phyloP scores from a whole-genome alignment of 177 flowering plant genomes.

The Tripterygium wilfordii region DNA sequence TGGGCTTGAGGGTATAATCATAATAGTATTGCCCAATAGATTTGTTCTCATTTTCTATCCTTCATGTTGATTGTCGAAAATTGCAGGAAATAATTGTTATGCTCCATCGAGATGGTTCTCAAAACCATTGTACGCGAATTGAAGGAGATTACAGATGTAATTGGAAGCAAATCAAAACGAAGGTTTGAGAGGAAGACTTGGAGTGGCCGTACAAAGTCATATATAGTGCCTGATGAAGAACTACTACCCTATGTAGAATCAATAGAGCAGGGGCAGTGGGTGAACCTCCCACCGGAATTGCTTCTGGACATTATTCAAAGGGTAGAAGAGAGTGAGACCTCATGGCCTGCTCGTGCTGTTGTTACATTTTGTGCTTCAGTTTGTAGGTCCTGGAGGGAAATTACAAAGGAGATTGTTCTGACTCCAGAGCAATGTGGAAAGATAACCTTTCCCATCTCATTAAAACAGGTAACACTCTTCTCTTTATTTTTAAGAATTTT shows the following conservation, averaged over 20 bases:
- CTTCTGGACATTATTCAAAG: slow-evolving; percentile 39
- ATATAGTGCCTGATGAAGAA: slow-evolving; percentile 32
- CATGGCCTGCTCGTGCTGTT: slow-evolving; percentile 41
- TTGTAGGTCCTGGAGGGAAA: slow-evolving; percentile 43
- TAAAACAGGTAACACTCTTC: slow-evolving; percentile 32
- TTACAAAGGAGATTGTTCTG: slow-evolving; percentile 33
- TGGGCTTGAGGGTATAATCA: too few species aligned
- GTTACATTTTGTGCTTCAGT: slow-evolving; percentile 39
- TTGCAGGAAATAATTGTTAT: too few species aligned
- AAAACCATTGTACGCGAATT: slow-evolving; percentile 67
- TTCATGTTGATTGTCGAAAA: too few species aligned
- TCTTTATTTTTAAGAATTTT: background rate
- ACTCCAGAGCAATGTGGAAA: slow-evolving; percentile 50
- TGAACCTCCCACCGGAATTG: slow-evolving; percentile 41
- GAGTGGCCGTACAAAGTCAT: slow-evolving; percentile 33
- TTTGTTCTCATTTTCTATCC: too few species aligned
- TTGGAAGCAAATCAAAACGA: slow-evolving; percentile 45
- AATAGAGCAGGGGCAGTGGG: slow-evolving; percentile 47
- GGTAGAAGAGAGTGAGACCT: slow-evolving; percentile 41
- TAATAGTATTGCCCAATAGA: too few species aligned
- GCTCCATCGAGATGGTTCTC: slow-evolving; percentile 71
- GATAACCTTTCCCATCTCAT: slow-evolving; percentile 43
- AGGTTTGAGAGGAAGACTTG: slow-evolving; percentile 39
- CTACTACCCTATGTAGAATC: slow-evolving; percentile 12
- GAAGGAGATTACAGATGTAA: slow-evolving; percentile 62